Base-by-base conservation (phyloP, 2,329 filamentous ascomycete genomes). In the Tolypocladium sp. region DNA sequence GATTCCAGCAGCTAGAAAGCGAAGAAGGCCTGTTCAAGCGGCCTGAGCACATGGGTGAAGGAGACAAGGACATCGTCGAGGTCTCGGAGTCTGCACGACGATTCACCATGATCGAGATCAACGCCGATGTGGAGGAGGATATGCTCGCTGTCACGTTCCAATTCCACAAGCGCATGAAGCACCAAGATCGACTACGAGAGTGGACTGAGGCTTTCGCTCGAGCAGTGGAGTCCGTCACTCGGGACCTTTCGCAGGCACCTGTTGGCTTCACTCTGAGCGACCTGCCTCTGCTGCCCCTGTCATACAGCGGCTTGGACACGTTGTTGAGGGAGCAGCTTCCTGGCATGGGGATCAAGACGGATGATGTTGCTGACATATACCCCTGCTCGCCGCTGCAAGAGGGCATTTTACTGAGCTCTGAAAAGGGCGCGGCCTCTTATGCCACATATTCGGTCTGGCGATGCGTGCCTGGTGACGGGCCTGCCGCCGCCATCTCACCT, bases 1-100 rank as follows among this genome's bases (percentile, higher is more conserved):
- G 57, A 12, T 62, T 73, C 57, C 77, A 80, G 62, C 75, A 79
- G 49, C 68, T 79, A 2, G 77, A 80, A 58, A 65, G 69, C 0
- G 64, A 70, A 2, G 73, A 72, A 12, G 60, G 57, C 5, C 25
- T 63, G 15, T 61, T 63, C 42, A 57, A 51, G 22, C 38, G 57
- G 20, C 55, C 55, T 0, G 55, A 57, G 17, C 30, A 57, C 20
- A 33, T 57, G 27, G 40, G 55, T 2, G 41, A 58, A 4, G 33
- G 38, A 44, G 40, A 58, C 25, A 27, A 13, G 2, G 53, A 58
- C 20, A 27, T 60, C 12, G 35, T 40, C 12, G 60, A 61, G 37
- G 51, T 61, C 10, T 56, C 60, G 13, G 35, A 57, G 22, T 57
- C 25, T 3, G 60, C 60, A 1, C 55, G 58, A 3, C 42, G 56